Conservation (phyloP, 2,329 filamentous ascomycete genomes). For the Diaporthe velutina region DNA sequence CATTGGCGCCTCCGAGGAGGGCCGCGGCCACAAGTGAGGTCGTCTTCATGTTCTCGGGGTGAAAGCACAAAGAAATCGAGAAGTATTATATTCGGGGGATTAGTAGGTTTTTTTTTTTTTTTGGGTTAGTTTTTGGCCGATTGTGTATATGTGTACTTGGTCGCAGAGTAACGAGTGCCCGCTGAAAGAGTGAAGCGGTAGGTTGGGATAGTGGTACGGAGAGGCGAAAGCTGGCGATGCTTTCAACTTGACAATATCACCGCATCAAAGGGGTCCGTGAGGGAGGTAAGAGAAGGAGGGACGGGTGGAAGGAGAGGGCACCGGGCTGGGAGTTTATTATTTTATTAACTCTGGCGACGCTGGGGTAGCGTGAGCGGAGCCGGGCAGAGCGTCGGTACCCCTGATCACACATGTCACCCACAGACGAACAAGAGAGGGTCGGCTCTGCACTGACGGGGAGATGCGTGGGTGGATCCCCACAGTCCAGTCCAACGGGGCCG, state of each 20-base stretch:
- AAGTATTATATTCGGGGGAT: conserved; percentile 12
- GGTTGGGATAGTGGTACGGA: conserved; percentile 58
- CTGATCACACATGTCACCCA: conserved; percentile 29
- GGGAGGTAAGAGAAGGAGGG: conserved; percentile 52
- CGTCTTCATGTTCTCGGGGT: conserved; percentile 77
- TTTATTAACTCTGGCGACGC: conserved; percentile 52
- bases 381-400: conserved; percentile 34
- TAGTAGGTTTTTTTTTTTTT: conserved; percentile 44
- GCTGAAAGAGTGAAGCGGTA: conserved; percentile 92
- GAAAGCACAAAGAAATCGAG: conserved; percentile 44
- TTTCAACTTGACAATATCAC: conserved; percentile 65
- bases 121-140: conserved; percentile 48
- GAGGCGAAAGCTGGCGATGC: conserved; percentile 61
- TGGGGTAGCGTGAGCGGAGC: conserved; percentile 22
- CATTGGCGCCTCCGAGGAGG: conserved; percentile 68
- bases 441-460: conserved; percentile 29
- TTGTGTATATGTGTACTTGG: conserved; percentile 45
- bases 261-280: conserved; percentile 60
- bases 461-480: conserved; percentile 29
- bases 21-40: conserved; percentile 74
- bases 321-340: conserved; percentile 52
- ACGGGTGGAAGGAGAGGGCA: conserved; percentile 49
- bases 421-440: conserved; percentile 11
- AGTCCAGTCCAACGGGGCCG: conserved; percentile 28
- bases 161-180: conserved; percentile 74